A percentile compares a stretch with the other conserved stretches of the same genome.
These are phyloP conservation scores for Alternaria solani DNA, from an alignment of 2,329 filamentous ascomycete species.

Conservation along the genomic window DNA sequence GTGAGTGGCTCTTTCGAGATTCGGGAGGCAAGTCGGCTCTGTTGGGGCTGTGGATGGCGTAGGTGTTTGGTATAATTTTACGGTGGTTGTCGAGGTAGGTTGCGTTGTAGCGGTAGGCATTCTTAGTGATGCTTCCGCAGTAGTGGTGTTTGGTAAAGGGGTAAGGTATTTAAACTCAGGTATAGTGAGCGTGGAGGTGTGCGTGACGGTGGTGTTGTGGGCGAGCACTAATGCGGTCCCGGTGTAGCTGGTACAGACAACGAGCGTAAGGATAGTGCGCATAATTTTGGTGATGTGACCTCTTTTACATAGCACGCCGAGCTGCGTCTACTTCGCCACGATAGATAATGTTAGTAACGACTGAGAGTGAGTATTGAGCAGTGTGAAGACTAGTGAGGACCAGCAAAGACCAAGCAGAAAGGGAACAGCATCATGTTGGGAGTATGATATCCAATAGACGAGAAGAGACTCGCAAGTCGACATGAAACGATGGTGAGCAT, in stretches of 20 bases:
- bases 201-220: not conserved
- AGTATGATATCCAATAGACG: not conserved
- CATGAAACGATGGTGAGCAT: constrained; percentile 5
- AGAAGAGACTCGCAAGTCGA: not conserved
- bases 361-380: not conserved
- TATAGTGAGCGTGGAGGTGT: not conserved
- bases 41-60: not conserved
- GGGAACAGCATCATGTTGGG: not conserved
- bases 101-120: not conserved
- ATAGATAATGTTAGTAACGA: not conserved
- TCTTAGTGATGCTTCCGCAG: not conserved
- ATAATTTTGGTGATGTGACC: not conserved
- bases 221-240: not conserved
- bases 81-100: not conserved
- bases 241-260: not conserved
- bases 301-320: not conserved
- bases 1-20: not conserved
- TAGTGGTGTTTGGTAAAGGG: not conserved
- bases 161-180: not conserved
- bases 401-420: not conserved
- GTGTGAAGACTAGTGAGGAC: not conserved
- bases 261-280: not conserved
- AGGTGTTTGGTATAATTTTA: not conserved
- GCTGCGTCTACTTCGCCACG: not conserved
- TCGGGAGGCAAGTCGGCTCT: not conserved